Base-by-base conservation (phyloP, 441 rosid species). In the Populus trichocarpa region DNA sequence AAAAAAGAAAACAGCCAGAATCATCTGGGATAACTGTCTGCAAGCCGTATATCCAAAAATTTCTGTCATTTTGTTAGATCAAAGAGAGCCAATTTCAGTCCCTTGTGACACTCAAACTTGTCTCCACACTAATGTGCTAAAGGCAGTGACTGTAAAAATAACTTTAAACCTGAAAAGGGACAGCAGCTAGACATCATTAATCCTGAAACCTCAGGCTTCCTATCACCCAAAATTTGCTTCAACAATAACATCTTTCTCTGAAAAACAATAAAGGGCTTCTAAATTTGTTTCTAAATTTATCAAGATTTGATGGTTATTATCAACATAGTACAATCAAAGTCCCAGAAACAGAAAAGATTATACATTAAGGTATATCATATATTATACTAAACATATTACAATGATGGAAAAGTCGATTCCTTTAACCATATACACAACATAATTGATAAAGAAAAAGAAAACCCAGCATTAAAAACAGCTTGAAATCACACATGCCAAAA, bases 11-110 rank as follows among this genome's bases (percentile, higher is more conserved):
- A 90, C 14, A 8, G 93, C 88, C 36, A 88, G 65, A 35, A 90
- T 69, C 84, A 90, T 79, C 73, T 88, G 92, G 38, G 79, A 85
- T 79, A 92, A 82, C 83, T 93, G 97, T 80, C 90, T 85, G 86
- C 78, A 83, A 32, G 90, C 83, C 0, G 90, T 84, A 81, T 85
- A 83, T 78, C 86, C 71, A 74, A 87, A 84, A 65, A 90, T 76
- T 69, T 86, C 95, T 86, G 88, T 77, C 94, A 89, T 89, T 84
- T 81, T 79, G 42, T 33, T 69, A 14, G 69, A 80, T 69, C 26
- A 53, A 76, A 42, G 53, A 1, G 8, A 67, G 68, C 79, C 71
- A 83, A 71, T 36, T 74, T 63, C 71, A 8, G 69, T 53, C 71
- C 66, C 65, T 20, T 25, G 79, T 57, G 40, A 66, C 23, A 77